Base-by-base conservation (phyloP, 805 yeast genomes). In the Komagataella populi region DNA sequence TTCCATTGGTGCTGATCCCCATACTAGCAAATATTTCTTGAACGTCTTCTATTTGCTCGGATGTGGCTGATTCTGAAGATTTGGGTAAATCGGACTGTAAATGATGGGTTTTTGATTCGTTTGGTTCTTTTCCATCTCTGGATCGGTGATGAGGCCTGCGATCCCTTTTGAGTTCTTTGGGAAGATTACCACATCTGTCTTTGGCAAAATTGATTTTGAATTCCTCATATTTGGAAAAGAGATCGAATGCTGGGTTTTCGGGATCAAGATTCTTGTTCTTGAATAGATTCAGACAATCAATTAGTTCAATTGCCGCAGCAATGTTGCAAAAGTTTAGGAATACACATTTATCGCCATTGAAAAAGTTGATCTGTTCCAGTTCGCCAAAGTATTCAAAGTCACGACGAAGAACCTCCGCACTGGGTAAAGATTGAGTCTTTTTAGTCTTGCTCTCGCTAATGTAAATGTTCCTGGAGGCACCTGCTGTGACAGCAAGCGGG, bases 111-210 rank as follows among this genome's bases (percentile, higher is more conserved):
- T 45, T 23, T 23, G 22, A n/a, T 5, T 45, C 22, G 22, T 45
- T 16, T 22, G 47, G 47, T 23, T 45, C 47, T 6, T 45, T 22
- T 14, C 23, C n/a, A 23, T 45, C 22, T 4, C n/a, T 20, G 16
- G 47, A 23, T 45, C 24, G 22, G 39, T 30, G 39, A 10, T 30
- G 39, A 10, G 39, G 39, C 39, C 14, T 30, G 39, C 39, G 39
- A 30, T 30, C 39, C 12, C 47, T 44, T 49, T 60, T 68, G 60
- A 58, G 73, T 51, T 62, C 59, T 67, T 77, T 84, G 53, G 80
- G 83, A 36, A 77, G 87, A 59, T 84, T 84, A 2, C 84, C 95
- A 68, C 95, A 85, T 60, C 95, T 72, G 65, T 85, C 95, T 59
- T 83, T 83, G 48, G 88, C 95, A 64, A 74, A 85, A 49, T 78